These are phyloP conservation scores for Sparassis latifolia DNA, from an alignment of 1,284 basidiomycete genomes.

Conservation along the genomic window DNA sequence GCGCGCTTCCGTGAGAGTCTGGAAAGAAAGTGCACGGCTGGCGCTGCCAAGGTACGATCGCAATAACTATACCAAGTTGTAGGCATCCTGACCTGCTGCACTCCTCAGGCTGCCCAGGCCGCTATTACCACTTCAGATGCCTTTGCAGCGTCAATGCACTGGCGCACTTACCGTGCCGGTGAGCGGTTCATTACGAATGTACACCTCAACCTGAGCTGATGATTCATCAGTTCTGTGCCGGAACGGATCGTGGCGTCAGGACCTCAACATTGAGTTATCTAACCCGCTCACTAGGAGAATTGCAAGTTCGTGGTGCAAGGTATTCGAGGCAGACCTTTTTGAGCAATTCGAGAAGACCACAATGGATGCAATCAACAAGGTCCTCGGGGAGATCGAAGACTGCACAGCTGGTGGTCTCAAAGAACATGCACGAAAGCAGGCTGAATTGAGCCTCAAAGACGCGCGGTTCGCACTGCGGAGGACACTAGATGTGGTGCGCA, in stretches of 20 bases:
- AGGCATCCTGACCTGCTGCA: not conserved
- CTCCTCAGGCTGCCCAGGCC: conserved; percentile 35
- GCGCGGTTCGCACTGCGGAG: conserved; percentile 44
- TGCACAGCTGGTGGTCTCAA: conserved; percentile 43
- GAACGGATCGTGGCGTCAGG: conserved; percentile 43
- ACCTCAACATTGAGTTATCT: conserved; percentile 51
- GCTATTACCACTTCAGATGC: conserved; percentile 42
- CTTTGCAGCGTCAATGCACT: conserved; percentile 49
- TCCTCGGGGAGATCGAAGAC: conserved; percentile 43
- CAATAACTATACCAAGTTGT: not conserved
- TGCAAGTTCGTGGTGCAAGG: conserved; percentile 47
- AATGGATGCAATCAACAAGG: conserved; percentile 30
- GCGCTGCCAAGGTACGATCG: conserved; percentile 38
- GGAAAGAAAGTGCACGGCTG: conserved; percentile 27
- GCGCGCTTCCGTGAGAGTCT: not conserved
- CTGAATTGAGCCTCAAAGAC: conserved; percentile 44
- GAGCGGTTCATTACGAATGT: conserved; percentile 14
- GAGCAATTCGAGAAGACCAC: conserved; percentile 35
- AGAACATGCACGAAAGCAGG: conserved; percentile 45
- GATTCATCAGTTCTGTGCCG: conserved; percentile 40
- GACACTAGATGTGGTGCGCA: conserved; percentile 39
- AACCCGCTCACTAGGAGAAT: conserved; percentile 53
- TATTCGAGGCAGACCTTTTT: conserved; percentile 54
- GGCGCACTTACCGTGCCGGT: conserved; percentile 52
- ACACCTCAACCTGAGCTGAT: not conserved